These are phyloP conservation scores for Pseudogymnoascus sp. DNA, from an alignment of 2,329 filamentous ascomycete species.

Conservation along the genomic window DNA sequence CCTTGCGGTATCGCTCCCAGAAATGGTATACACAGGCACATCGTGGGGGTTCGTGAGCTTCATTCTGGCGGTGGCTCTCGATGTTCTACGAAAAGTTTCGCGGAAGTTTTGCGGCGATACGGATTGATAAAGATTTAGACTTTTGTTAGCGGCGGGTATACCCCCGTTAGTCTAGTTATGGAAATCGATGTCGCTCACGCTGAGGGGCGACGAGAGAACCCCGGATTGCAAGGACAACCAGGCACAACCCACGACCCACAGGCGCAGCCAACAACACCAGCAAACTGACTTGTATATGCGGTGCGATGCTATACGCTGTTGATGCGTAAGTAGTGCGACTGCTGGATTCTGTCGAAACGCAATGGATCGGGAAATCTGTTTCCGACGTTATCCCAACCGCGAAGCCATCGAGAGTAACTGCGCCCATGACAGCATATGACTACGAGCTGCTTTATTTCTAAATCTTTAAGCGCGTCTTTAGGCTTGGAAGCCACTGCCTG, in stretches of 20 bases:
- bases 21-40: conserved; percentile 90
- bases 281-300: not conserved
- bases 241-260: not conserved
- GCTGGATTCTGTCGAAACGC: not conserved
- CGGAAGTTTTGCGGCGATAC: conserved; percentile 9
- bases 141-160: not conserved
- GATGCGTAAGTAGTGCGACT: not conserved
- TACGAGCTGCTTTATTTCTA: not conserved
- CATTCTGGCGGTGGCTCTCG: conserved; percentile 40
- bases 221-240: conserved; percentile 7
- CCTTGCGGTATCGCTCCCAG: conserved; percentile 78
- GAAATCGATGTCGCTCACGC: not conserved
- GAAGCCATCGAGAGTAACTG: not conserved
- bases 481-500: not conserved
- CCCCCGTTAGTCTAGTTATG: not conserved
- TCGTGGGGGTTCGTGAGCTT: conserved; percentile 74
- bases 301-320: not conserved
- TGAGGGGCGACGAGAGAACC: conserved; percentile 1
- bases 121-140: conserved; percentile 8
- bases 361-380: not conserved
- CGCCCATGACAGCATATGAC: not conserved
- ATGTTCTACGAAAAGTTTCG: conserved; percentile 6
- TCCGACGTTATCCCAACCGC: not conserved
- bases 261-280: not conserved
- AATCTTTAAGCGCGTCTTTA: not conserved